A percentile compares a stretch with the other conserved stretches of the same genome.
Evolutionary conservation across 257 asterid species (phyloP).

Genomic region (Solanum okadae): DNA sequence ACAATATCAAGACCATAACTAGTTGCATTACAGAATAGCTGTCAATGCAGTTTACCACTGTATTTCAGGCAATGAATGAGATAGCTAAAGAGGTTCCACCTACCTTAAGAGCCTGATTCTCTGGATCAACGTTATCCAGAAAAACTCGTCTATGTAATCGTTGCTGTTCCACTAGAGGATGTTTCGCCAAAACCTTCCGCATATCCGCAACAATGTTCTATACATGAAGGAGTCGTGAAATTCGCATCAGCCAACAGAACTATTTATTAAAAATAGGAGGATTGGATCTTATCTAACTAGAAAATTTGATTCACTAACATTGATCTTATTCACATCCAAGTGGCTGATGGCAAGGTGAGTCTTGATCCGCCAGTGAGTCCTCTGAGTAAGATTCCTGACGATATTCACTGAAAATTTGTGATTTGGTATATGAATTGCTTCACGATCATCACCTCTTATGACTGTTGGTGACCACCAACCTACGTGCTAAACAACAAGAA

Average conservation of each 20-base stretch:
- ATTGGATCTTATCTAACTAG: not conserved
- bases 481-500: constrained; percentile 47
- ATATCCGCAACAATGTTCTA: constrained; percentile 90
- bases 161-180: constrained; percentile 90
- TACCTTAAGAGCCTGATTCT: constrained; percentile 87
- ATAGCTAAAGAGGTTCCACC: constrained; percentile 24
- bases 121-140: constrained; percentile 69
- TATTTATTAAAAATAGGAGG: not conserved
- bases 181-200: constrained; percentile 89
- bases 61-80: not conserved
- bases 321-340: constrained; percentile 82
- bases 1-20: not conserved
- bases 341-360: constrained; percentile 88
- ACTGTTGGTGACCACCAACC: constrained; percentile 99
- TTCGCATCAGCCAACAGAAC: not conserved
- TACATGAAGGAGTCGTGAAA: not conserved
- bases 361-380: constrained; percentile 90
- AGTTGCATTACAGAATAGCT: not conserved
- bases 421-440: constrained; percentile 95
- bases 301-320: constrained; percentile 31
- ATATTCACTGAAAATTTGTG: constrained; percentile 87
- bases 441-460: constrained; percentile 92
- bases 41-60: not conserved
- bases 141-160: constrained; percentile 85
- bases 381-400: constrained; percentile 82